Percentiles rank a stretch among this genome's conserved stretches.
phyloP scores from a whole-genome alignment of 306 rosid genomes.

The Begonia loranthoides region DNA sequence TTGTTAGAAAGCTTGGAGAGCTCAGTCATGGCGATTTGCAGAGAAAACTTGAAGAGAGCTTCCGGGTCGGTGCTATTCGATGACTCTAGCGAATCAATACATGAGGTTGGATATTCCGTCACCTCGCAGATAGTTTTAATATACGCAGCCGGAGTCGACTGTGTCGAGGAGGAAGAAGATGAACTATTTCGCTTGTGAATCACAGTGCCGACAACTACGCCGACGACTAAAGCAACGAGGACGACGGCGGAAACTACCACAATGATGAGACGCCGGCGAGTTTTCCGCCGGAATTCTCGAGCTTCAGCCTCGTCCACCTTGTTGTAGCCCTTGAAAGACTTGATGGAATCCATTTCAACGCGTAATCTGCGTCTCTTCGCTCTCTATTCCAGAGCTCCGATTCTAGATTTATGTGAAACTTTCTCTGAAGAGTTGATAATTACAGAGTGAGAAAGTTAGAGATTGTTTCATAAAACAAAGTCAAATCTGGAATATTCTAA shows the following conservation, averaged over 20 bases:
- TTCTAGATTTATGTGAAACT: no score
- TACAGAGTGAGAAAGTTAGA: no score
- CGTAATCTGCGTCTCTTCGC: no score
- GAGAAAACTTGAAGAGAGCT: conserved; percentile 61
- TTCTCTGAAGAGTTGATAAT: no score
- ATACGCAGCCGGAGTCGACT: conserved; percentile 50
- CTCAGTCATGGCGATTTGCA: conserved; percentile 51
- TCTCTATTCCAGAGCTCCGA: no score
- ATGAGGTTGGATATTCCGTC: conserved; percentile 68
- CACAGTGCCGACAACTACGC: conserved; percentile 35
- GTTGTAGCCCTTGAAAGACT: conserved; percentile 84
- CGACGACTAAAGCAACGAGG: conserved; percentile 27
- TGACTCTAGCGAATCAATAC: conserved; percentile 27
- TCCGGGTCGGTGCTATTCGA: conserved; percentile 60
- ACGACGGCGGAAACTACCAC: conserved; percentile 28
- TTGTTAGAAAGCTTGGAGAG: conserved; percentile 28
- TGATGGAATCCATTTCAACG: conserved; percentile 38
- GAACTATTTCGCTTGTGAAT: conserved; percentile 33
- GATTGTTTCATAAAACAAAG: no score
- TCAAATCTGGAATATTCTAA: no score
- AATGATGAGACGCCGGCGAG: conserved; percentile 45
- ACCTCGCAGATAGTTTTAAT: conserved; percentile 49
- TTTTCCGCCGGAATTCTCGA: conserved; percentile 34
- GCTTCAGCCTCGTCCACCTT: conserved; percentile 67
- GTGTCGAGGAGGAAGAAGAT: conserved; percentile 18